Conservation (phyloP, 805 yeast genomes). For the Cyberlindnera maclurae region DNA sequence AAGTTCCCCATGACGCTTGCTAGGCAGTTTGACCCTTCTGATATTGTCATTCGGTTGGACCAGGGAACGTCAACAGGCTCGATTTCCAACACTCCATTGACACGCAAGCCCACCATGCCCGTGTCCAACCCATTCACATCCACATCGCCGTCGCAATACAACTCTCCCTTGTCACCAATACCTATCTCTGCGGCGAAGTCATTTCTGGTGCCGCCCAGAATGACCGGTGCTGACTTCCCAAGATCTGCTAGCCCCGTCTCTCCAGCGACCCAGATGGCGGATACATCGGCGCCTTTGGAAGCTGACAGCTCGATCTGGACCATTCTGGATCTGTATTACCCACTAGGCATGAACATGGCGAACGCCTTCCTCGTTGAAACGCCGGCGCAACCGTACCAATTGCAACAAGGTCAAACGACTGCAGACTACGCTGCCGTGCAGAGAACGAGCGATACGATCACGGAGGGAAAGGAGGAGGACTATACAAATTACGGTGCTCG, state of each 20-base stretch:
- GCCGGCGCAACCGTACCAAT: conserved; percentile 20
- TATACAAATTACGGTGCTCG: conserved; percentile 5
- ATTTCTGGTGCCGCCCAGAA: conserved; percentile 10
- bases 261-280: conserved; percentile 7
- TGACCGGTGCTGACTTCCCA: conserved; percentile 8
- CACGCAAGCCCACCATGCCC: conserved; percentile 5
- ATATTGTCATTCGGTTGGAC: conserved; percentile 34
- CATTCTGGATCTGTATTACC: conserved; percentile 51
- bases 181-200: conserved; percentile 19
- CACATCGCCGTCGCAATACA: conserved; percentile 4
- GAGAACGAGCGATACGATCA: conserved; percentile 19
- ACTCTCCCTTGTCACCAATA: conserved; percentile 21
- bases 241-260: conserved; percentile 8
- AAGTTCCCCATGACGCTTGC: conserved; percentile 67
- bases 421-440: neutral
- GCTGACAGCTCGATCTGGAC: conserved; percentile 60
- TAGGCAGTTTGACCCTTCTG: conserved; percentile 60
- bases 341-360: conserved; percentile 58
- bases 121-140: neutral
- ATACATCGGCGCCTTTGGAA: conserved; percentile 27
- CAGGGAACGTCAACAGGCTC: conserved; percentile 2
- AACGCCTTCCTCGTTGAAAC: conserved; percentile 60
- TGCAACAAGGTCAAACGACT: neutral
- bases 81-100: conserved; percentile 4
- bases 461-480: conserved; percentile 21